Base-by-base conservation (phyloP, 2,329 filamentous ascomycete species). In the Chaetothyriales sp. region DNA sequence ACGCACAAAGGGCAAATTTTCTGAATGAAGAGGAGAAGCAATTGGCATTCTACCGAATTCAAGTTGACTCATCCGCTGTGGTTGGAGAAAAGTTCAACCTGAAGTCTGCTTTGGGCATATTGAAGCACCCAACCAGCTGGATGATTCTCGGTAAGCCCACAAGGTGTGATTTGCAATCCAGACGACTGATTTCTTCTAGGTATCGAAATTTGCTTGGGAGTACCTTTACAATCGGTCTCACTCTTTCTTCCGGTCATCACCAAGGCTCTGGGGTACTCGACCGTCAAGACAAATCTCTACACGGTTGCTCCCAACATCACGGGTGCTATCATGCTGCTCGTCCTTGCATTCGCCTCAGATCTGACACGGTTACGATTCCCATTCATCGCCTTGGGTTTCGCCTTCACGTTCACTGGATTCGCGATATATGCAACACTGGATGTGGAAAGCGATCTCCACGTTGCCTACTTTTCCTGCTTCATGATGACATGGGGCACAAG, bases 401-500 rank as follows among this genome's bases (percentile, higher is more conserved):
- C 78, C 1, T 78, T 90, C 59, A 87, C 85, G 0, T 85, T 89
- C 62, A 75, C 77, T 47, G 86, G 86, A 4, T 87, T 90, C 70
- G 78, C 89, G 65, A 85, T 90, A 62, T 89, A 85, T 59, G 83
- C 83, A 0, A 74, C 81, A 18, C 83, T 90, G 53, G 69, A 78
- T 25, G 79, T 87, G 15, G 65, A 77, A 40, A 61, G 70, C 2
- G 70, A 83, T 43, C 65, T 83, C n/a, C 73, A 76, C 2, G 72
- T 87, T 1, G 85, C 83, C 0, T 89, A 89, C 62, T 88, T 81
- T 57, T 83, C 84, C 4, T 81, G 77, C 51, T 89, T 89, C 65
- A 85, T 89, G 82, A 87, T 89, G 83, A 84, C 81, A 9, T 88
- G 83, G 81, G 85, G 85, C 15, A 87, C 83, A 0, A 82, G 80